Evolutionary conservation across 352 stramenopile genomes (phyloP), one percentile per base, ranked within the genome.

Genomic region (Pythium aristosporum): DNA sequence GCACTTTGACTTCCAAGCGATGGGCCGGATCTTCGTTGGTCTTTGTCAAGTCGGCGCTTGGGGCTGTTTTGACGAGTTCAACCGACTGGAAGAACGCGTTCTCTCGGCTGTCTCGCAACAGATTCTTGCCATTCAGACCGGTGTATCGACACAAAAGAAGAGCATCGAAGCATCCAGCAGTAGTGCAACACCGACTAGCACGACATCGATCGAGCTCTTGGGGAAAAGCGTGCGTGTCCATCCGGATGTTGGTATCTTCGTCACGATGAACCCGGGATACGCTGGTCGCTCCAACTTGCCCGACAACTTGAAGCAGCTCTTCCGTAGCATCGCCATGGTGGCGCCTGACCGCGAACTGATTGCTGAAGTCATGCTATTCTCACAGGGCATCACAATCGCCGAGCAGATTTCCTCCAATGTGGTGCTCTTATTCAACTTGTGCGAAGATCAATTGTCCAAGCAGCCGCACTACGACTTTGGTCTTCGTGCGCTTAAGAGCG

Each of bases 21-120:
- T 99, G 96, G 98, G 98, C 32, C 87, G 98, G 30, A 98, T 99
- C 64, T 99, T 99, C 73, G 95, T 98, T 46, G 98, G 98, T 50
- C 85, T 99, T 42, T 99, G 97, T 57, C 98, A 99, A 89, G 97
- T 99, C 46, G 97, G 98, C 52, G 98, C 97, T 34, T 99, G 98
- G 98, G 98, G 97, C 6, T 99, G 98, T 71, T 99, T 99, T 69
- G 98, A 99, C 79, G 98, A 99, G 73, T 99, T 99, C 76, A 99
- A 99, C 77, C 91, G 98, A 57, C 88, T 99, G 11, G 96, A 99
- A 74, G 98, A 99, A 72, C 86, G 97, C 36, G 99, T 99, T 60
- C 83, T 99, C 23, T 99, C 96, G 57, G 98, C 98, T 37, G 98
- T 99, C 5, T 99, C 97, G 44, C 97, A 99, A 79, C 98, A 99